Conservation (phyloP, 148 eudicot species). For the Euryodendron excelsum region DNA sequence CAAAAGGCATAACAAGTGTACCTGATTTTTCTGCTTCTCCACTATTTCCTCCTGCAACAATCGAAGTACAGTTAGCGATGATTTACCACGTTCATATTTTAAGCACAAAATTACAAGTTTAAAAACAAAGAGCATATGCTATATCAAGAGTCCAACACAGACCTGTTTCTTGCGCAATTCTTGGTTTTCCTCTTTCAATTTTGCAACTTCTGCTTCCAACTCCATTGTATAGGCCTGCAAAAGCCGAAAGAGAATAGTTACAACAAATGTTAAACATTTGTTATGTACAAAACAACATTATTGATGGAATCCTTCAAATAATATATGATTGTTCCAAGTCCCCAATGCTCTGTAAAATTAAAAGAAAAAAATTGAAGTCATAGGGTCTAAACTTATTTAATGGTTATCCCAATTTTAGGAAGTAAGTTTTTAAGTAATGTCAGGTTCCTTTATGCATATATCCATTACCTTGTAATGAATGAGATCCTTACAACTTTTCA, state of each 20-base stretch:
- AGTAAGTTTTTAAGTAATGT: constrained; percentile 8
- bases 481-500: constrained; percentile 26
- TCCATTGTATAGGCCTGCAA: constrained; percentile 86
- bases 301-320: background rate
- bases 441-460: constrained; percentile 8
- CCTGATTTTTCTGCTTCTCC: constrained; percentile 94
- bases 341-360: background rate
- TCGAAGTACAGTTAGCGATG: constrained; percentile 13
- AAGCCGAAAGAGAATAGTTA: background rate
- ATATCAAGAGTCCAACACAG: constrained; percentile 3
- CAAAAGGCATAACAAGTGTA: constrained; percentile 10
- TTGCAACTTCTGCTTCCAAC: constrained; percentile 80
- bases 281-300: background rate
- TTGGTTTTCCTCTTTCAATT: constrained; percentile 72
- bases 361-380: background rate
- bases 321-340: background rate
- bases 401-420: background rate
- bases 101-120: background rate
- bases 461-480: constrained; percentile 17
- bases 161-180: constrained; percentile 75
- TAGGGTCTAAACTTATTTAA: background rate
- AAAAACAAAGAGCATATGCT: background rate
- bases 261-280: background rate
- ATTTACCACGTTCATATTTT: too few relatives aligned
- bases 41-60: constrained; percentile 61